phyloP scores from a whole-genome alignment of 2,329 filamentous ascomycete species.

The Colletotrichum incanum region DNA sequence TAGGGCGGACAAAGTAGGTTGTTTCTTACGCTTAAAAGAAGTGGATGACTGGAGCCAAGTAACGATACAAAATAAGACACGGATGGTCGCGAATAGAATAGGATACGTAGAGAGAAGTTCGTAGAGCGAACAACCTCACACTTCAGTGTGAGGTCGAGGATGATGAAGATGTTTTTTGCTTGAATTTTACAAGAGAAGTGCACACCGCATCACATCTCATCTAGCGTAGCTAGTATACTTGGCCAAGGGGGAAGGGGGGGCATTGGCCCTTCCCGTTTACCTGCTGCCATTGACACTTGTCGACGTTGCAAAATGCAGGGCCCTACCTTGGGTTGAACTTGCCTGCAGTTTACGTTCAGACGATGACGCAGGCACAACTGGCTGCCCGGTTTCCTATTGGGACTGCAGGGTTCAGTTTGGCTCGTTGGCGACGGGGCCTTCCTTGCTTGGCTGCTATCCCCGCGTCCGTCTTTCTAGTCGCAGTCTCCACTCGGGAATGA shows the following conservation, averaged over 20 bases:
- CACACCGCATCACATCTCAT: not conserved
- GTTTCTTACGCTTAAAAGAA: conserved; percentile 20
- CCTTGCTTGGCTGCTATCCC: conserved; percentile 34
- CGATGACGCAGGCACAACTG: conserved; percentile 44
- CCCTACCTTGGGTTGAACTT: conserved; percentile 35
- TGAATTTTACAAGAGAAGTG: not conserved
- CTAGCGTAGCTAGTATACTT: too few species aligned
- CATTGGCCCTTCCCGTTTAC: conserved; percentile 22
- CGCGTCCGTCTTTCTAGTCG: conserved; percentile 10
- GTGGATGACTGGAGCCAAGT: conserved; percentile 1
- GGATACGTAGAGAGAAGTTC: not conserved
- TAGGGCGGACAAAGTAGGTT: conserved; percentile 31
- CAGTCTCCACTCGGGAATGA: conserved; percentile 14
- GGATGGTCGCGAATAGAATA: not conserved
- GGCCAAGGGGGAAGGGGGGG: not conserved
- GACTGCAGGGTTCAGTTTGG: conserved; percentile 34
- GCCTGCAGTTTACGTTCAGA: conserved; percentile 27
- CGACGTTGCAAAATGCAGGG: conserved; percentile 32
- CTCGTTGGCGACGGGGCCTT: conserved; percentile 26
- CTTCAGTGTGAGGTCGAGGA: not conserved
- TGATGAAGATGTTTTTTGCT: not conserved
- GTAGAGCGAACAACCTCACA: not conserved
- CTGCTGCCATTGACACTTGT: conserved; percentile 24
- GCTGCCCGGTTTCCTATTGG: conserved; percentile 42
- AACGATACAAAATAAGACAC: conserved; percentile 16